Evolutionary conservation across 768 basidiomycete species (phyloP).

Genomic region (Termitomyces heimii): DNA sequence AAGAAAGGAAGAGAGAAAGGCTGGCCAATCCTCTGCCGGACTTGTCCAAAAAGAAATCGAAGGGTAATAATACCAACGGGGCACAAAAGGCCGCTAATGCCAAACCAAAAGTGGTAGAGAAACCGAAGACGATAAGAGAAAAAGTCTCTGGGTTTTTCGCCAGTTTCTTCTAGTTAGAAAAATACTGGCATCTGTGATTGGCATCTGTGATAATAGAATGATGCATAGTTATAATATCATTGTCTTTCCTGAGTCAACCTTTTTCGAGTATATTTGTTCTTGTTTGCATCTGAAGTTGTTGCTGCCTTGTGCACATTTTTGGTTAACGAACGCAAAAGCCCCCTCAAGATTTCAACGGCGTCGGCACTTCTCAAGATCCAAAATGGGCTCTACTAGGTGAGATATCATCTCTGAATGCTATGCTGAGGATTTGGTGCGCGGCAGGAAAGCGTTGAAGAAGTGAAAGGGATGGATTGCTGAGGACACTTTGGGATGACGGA

Average conservation of each 20-base stretch:
- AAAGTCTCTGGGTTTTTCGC: slow-evolving; percentile 12
- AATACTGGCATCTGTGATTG: background rate
- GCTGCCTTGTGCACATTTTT: slow-evolving; percentile 18
- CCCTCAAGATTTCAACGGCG: slow-evolving; percentile 40
- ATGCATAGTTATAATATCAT: background rate
- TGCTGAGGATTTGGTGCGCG: slow-evolving; percentile 11
- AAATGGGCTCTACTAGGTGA: slow-evolving; percentile 82
- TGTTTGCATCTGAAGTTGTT: slow-evolving; percentile 26
- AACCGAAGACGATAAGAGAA: background rate
- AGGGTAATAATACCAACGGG: background rate
- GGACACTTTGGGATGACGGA: slow-evolving; percentile 16
- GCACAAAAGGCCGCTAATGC: background rate
- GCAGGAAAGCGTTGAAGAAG: slow-evolving; percentile 9
- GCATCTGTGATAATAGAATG: background rate
- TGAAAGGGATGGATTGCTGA: slow-evolving; percentile 42
- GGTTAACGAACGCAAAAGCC: slow-evolving; percentile 20
- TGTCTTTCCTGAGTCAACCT: background rate
- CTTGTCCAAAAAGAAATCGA: background rate
- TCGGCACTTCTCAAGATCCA: slow-evolving; percentile 44
- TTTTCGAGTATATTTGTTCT: slow-evolving; percentile 12
- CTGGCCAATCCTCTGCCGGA: background rate
- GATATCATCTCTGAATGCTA: slow-evolving; percentile 24
- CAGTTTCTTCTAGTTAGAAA: background rate
- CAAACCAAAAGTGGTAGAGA: background rate
- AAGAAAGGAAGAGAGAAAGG: background rate